A percentile compares a stretch with the other conserved stretches of the same genome.
phyloP scores from a whole-genome alignment of 2,329 filamentous ascomycete genomes.

The Fusarium nisikadoi region DNA sequence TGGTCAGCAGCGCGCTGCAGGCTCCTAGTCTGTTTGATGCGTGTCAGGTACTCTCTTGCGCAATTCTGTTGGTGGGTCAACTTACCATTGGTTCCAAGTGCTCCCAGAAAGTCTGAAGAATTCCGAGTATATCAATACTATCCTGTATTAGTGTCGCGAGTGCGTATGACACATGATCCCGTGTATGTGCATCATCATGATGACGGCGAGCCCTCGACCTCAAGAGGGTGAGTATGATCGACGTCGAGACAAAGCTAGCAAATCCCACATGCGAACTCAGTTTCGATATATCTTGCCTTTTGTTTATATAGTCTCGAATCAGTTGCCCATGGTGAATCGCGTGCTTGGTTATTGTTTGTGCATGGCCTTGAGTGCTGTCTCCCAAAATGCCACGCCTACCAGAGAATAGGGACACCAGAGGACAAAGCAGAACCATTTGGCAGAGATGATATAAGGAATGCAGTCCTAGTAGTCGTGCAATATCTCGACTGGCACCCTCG shows the following conservation, averaged over 20 bases:
- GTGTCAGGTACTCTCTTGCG: not conserved
- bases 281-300: not conserved
- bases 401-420: not conserved
- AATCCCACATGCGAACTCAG: not conserved
- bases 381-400: rapidly evolving
- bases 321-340: not conserved
- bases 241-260: not conserved
- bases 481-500: not conserved
- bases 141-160: not conserved
- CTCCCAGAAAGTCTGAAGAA: not conserved
- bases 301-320: not conserved
- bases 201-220: not conserved
- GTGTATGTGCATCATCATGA: not conserved
- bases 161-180: not conserved
- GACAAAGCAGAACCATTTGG: not conserved
- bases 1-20: not conserved
- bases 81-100: not conserved
- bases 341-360: not conserved
- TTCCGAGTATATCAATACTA: not conserved
- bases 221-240: not conserved
- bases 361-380: not conserved
- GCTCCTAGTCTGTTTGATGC: rapidly evolving
- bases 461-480: not conserved
- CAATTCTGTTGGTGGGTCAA: rapidly evolving
- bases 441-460: not conserved